Evolutionary conservation across 2,329 filamentous ascomycete genomes (phyloP), one percentile per base, ranked within the genome.

Genomic region (Ascochyta pisi): DNA sequence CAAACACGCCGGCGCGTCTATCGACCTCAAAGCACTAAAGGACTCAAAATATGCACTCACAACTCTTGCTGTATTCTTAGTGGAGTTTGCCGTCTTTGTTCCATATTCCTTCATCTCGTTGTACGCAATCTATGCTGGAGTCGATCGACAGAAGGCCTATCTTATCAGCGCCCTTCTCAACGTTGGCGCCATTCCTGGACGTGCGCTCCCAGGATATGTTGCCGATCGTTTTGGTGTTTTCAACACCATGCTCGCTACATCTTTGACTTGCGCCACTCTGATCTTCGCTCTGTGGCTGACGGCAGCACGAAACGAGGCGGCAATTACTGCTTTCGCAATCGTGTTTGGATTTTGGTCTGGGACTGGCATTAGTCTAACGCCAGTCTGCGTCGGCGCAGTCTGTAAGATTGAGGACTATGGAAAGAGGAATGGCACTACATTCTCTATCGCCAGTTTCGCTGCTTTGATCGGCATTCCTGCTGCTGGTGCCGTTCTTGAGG

Each of bases 321-420:
- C 55, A 8, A 84, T 87, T 58, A 82, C 90, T 50, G 80, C 85
- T 19, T 91, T 89, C 72, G 81, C 84, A 6, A 78, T 83, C 10
- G 74, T 90, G 6, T 91, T 89, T 64, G 89, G 89, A 13, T 90
- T 91, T 69, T 82, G 82, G 19, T 87, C 85, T 0, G 89, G 89
- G 10, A 84, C 86, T 1, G 89, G 85, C 60, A 84, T 90, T 40
- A 84, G 83, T 1, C 76, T 91, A 43, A 80, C 79, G 0, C 87
- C 89, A 0, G 83, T 87, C 0, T 78, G 89, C 23, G 78, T 91
- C 22, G 88, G 87, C 1, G 86, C 90, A 66, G 88, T 91, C 57
- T 87, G 85, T 4, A 86, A 89, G 49, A 83, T 91, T 26, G 79
- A 84, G 23, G 81, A 91, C 70, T 89, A 91, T 41, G 89, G 89